Percentiles rank a stretch among this genome's conserved stretches.
Conservation (phyloP, 2,329 filamentous ascomycete genomes). For the Exserohilum rostratum region DNA sequence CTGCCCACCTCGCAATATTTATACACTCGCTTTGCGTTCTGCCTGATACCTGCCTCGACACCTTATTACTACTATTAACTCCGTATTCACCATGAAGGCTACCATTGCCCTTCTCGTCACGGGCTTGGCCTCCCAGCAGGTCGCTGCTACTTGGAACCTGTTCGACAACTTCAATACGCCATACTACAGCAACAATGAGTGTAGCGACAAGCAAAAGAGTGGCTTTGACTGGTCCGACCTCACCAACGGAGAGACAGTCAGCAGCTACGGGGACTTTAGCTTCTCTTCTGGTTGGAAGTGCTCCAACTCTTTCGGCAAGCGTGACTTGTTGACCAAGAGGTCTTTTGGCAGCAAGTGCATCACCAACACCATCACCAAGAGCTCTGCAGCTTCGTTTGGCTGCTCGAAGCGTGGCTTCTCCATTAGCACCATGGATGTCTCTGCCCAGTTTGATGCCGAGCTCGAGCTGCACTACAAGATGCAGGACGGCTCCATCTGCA, state of each 20-base stretch:
- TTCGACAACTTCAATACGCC: conserved; percentile 68
- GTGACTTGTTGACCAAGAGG: conserved; percentile 59
- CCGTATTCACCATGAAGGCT: conserved; percentile 49
- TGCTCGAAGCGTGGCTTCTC: conserved; percentile 70
- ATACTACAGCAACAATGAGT: conserved; percentile 76
- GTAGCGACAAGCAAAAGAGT: conserved; percentile 68
- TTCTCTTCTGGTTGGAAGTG: conserved; percentile 70
- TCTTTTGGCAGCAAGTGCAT: conserved; percentile 53
- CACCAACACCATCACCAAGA: conserved; percentile 54
- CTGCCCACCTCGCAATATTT: conserved; percentile 17
- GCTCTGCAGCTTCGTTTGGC: conserved; percentile 71
- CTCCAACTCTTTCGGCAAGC: conserved; percentile 65
- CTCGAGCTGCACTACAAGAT: conserved; percentile 88
- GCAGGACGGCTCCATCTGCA: conserved; percentile 81
- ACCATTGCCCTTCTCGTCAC: conserved; percentile 53
- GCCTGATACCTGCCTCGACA: conserved; percentile 22
- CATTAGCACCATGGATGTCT: conserved; percentile 74
- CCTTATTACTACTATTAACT: conserved; percentile 18
- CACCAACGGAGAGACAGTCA: conserved; percentile 55
- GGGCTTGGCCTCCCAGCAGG: conserved; percentile 55
- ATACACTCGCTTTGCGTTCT: conserved; percentile 31
- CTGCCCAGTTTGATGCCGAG: conserved; percentile 75
- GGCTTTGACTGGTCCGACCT: conserved; percentile 78
- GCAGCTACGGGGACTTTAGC: conserved; percentile 72
- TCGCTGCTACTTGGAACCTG: conserved; percentile 56